Evolutionary conservation across 1,284 basidiomycete genomes (phyloP), one percentile per base, ranked within the genome.

Genomic region (Xerocomus amazonicus): DNA sequence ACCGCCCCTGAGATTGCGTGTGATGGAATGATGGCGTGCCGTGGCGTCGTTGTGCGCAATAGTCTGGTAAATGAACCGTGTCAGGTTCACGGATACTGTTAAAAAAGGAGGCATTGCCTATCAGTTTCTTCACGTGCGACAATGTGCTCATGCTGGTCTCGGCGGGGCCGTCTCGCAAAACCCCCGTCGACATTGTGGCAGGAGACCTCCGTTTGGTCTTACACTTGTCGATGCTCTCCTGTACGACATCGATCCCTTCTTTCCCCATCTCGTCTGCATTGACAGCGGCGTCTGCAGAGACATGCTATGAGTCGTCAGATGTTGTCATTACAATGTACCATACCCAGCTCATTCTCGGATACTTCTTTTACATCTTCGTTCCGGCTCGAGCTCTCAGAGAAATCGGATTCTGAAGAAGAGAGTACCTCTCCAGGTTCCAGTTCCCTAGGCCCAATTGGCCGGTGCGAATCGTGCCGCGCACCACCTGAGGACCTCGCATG

Each of bases 1-100:
- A 42, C 32, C 33, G 47, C 26, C 12, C 41, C 9, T 47, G 32
- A 52, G 56, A 49, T 16, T 58, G 52, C 47, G 60, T 58, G 27
- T 70, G 57, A 39, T 60, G 62, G 48, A 75, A 71, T 47, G 60
- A 62, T 0, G 75, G 74, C 4, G 35, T 41, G 4, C 57, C 54
- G 13, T 61, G 34, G 2, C 48, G 44, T n/a, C 58, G 52, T 10
- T 39, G 56, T 7, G 47, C 39, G 43, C 74, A 76, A 49, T 68
- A 63, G 28, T 74, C 71, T 72, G 42, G 6, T 26, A 32, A 41
- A 26, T 23, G 40, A 17, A 12, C 2, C 7, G 28, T 33, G 10
- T 45, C 28, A 40, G 19, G 12, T 17, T 9, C 29, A 14, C 31
- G 19, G 34, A 26, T 4, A 9, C 12, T 9, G 17, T 13, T 14